Base-by-base conservation (phyloP, 306 rosid genomes). In the Cicer arietinum region DNA sequence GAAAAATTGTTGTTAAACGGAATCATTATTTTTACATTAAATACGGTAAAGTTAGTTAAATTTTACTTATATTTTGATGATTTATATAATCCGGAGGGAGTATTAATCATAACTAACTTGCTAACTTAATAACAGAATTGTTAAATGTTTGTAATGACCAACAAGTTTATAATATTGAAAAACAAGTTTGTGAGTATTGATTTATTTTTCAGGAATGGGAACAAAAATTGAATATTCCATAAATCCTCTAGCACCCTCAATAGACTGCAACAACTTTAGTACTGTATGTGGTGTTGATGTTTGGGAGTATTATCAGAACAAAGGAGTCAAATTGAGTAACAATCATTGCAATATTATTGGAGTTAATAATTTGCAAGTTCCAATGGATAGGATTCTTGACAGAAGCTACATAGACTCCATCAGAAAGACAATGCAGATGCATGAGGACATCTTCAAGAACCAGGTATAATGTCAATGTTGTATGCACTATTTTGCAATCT, bases 391-490 rank as follows among this genome's bases (percentile, higher is more conserved):
- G 79, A 79, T 52, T 81, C 78, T 87, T 16, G 89, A 88, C 52
- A 84, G 87, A 77, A 80, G 79, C 85, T 82, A 75, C 40, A 46
- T 77, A 2, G 95, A 94, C 60, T 82, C 87, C 77, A 92, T 94
- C 71, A 92, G 54, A 81, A 89, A 71, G 66, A 92, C 97, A 75
- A 91, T 94, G 99, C 96, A 90, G 85, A 77, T 84, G 81, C 99
- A 94, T 45, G 99, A 94, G 64, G 85, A 86, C 57, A 85, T 82
- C 81, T 94, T 94, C 84, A 90, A 88, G 58, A 70, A 84, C 60
- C 99, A 94, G 93, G 99, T 94, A 86, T 37, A 81, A 69, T 35
- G 8, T 69, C 8, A 8, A 17, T 76, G 9, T 51, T 14, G 7
- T 18, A 48, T 68, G 13, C 10, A 59, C 67, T 61, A 48, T 78